Evolutionary conservation across 129 eudicot genomes (phyloP), one percentile per base, ranked within the genome.

Genomic region (Flaveria ramosissima): DNA sequence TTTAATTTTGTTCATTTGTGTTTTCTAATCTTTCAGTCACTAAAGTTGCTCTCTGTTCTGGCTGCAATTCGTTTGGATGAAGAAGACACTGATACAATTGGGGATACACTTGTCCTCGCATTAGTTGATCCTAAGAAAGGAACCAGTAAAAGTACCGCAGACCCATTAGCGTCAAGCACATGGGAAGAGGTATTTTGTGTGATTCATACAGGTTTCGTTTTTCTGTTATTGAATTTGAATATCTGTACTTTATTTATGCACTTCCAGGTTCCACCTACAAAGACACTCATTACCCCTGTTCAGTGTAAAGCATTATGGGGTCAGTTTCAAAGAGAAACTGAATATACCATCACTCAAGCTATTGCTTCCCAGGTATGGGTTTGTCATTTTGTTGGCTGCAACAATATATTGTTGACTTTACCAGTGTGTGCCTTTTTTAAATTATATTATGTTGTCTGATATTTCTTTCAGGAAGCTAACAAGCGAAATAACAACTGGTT

Each of bases 291-390:
- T 6, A 88, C 97, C 27, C 99, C 99, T 36, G 97, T 95, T 46
- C 99, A 95, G 74, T 95, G 99, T 86, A 95, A 92, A 81, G 78
- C 92, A 41, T 66, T 95, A 69, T 95, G 99, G 99, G 86, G 87
- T 80, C 97, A 92, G 75, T 95, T 95, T 72, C 92, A 82, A 70
- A 76, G 85, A 21, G 99, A 95, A 86, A 95, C 99, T 1, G 99
- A 95, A 82, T 95, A 95, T 78, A 89, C 95, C 16, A 92, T 95
- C 60, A 89, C 89, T 57, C 99, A 95, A 87, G 99, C 99, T 68
- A 92, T 88, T 75, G 77, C 94, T 65, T 88, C 97, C 55, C 94
- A 91, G 94, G 97, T 77, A 86, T 53, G 83, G 48, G 60, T 4
- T 81, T 19, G 0, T 51, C 32, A 24, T 46, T 36, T n/a, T 48